These are phyloP conservation scores for Plantago rigida DNA, from an alignment of 305 asterid genomes.

Conservation along the genomic window DNA sequence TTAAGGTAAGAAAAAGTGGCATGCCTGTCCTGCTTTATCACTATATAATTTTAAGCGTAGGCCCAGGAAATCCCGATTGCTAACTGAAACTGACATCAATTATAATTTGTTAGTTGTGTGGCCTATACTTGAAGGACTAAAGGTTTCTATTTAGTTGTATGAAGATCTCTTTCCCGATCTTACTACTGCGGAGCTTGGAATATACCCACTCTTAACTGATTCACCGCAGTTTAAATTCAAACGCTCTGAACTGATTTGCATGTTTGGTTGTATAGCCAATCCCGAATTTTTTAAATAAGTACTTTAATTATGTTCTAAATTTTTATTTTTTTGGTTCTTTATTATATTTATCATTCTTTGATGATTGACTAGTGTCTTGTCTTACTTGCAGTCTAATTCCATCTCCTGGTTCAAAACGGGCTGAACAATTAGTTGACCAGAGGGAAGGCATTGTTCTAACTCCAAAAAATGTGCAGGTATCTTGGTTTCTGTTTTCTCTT, in stretches of 20 bases:
- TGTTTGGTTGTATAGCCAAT: background rate
- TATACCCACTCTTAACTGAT: background rate
- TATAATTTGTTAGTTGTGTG: slow-evolving; percentile 13
- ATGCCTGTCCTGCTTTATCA: slow-evolving; percentile 14
- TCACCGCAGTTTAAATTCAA: background rate
- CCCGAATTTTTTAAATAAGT: background rate
- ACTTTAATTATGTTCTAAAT: background rate
- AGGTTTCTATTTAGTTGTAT: slow-evolving; percentile 3
- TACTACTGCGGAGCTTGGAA: background rate
- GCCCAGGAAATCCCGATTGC: slow-evolving; percentile 7
- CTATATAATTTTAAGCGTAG: slow-evolving; percentile 14
- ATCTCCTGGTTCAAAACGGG: slow-evolving; percentile 71
- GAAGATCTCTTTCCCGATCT: background rate
- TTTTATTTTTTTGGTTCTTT: no score
- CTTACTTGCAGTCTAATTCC: slow-evolving; percentile 49
- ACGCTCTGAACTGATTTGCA: background rate
- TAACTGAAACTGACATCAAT: slow-evolving; percentile 15
- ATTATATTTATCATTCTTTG: background rate
- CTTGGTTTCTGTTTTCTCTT: slow-evolving; percentile 20
- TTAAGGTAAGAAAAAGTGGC: background rate
- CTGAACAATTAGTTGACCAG: slow-evolving; percentile 60
- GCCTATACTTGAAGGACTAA: background rate
- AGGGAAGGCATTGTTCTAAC: slow-evolving; percentile 83
- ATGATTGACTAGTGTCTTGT: slow-evolving; percentile 1
- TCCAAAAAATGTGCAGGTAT: slow-evolving; percentile 93